phyloP scores from a whole-genome alignment of 106 monocot species.

The Cymbidium sinense region DNA sequence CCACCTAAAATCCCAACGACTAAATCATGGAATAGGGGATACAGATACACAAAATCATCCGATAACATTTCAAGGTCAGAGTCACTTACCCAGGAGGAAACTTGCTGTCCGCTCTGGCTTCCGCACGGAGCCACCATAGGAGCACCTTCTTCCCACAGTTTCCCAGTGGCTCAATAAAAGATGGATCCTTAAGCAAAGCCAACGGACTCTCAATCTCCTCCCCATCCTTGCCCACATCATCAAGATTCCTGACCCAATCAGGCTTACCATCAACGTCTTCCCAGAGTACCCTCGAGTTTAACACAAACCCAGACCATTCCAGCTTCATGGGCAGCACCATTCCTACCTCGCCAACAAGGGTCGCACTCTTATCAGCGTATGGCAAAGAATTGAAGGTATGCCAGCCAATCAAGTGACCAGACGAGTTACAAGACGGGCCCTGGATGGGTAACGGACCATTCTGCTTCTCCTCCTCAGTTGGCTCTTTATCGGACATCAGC shows the following conservation, averaged over 20 bases:
- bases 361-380: conserved; percentile 29
- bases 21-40: background rate
- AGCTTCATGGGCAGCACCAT: conserved; percentile 47
- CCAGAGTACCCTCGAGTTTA: conserved; percentile 82
- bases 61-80: background rate
- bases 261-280: conserved; percentile 46
- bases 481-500: conserved; percentile 1
- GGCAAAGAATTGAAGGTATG: conserved; percentile 63
- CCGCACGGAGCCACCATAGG: conserved; percentile 79
- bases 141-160: conserved; percentile 76
- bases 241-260: conserved; percentile 61
- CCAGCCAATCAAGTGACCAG: conserved; percentile 62
- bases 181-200: conserved; percentile 44
- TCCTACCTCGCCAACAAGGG: conserved; percentile 46
- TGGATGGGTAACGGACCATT: conserved; percentile 52
- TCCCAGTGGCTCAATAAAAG: conserved; percentile 69
- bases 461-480: conserved; percentile 26
- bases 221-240: conserved; percentile 25
- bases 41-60: background rate
- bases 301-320: conserved; percentile 86
- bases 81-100: conserved; percentile 59
- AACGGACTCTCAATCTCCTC: conserved; percentile 58
- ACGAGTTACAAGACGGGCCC: conserved; percentile 77
- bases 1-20: background rate
- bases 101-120: conserved; percentile 75